Evolutionary conservation across 2,329 filamentous ascomycete species (phyloP), one percentile per base, ranked within the genome.

Genomic region (Neurospora crassa): DNA sequence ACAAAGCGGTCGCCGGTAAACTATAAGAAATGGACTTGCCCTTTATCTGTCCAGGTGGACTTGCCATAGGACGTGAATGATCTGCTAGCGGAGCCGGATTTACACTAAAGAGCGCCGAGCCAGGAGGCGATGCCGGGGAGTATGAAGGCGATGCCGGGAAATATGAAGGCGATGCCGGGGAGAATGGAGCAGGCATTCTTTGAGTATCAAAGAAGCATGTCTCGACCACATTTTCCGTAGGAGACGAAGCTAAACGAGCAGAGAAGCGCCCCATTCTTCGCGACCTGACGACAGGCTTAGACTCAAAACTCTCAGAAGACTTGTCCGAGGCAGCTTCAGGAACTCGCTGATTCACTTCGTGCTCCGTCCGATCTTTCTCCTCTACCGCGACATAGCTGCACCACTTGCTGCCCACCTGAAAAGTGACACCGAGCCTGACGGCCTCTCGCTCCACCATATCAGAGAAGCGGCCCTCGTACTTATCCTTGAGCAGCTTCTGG

Each of bases 331-430:
- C 7, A 59, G 59, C n/a, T 69, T 16, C 29, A 8, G 43, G 20
- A 29, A 43, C 53, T 40, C 5, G 24, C 2, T 70, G 53, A 20
- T 20, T 69, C 6, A 41, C 18, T 69, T 40, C 68, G 14, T 41
- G 29, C 24, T 63, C 70, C 34, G 68, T 69, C 20, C 20, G 29
- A 0, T 71, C 70, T 5, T 82, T 79, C 10, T 83, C 81, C 73
- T 90, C 83, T 1, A 91, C 83, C 2, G 91, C 91, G 3, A 93
- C 88, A 73, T 93, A 94, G 0, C 90, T 92, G 76, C 88, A 91
- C 86, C 88, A 92, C 76, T 90, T 91, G 1, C 90, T 87, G 2
- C 85, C 87, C 10, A 93, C 86, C 75, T 92, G 90, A 76, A 88
- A 92, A 71, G 84, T 82, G 14, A 89, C 84, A 0, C 91, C 91